A percentile compares a stretch with the other conserved stretches of the same genome.
phyloP scores from a whole-genome alignment of 192 early-diverging fungal genomes.

The Mycoemilia scoparia region DNA sequence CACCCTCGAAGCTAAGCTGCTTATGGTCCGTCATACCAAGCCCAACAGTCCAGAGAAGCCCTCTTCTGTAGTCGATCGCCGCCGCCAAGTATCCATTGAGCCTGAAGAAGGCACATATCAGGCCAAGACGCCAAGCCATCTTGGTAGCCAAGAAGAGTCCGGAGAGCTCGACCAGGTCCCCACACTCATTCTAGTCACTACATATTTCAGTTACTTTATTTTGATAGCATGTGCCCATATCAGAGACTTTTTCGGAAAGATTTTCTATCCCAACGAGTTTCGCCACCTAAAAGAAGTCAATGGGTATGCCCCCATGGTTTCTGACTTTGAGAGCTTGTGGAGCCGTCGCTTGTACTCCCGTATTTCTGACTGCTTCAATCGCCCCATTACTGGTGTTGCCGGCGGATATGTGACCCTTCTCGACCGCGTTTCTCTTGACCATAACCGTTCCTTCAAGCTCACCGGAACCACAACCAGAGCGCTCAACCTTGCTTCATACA shows the following conservation, averaged over 20 bases:
- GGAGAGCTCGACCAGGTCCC: conserved; percentile 37
- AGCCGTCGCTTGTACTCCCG: conserved; percentile 70
- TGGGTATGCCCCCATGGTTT: conserved; percentile 81
- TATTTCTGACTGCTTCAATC: conserved; percentile 86
- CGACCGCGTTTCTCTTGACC: conserved; percentile 71
- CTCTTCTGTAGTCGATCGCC: too few relatives aligned
- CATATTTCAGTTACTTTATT: conserved; percentile 87
- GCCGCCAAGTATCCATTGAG: too few relatives aligned
- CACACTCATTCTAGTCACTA: conserved; percentile 68
- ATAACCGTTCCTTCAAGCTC: conserved; percentile 67
- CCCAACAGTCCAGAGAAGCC: too few relatives aligned
- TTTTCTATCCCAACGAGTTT: conserved; percentile 52
- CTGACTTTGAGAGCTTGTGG: conserved; percentile 96
- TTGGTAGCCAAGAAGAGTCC: background rate
- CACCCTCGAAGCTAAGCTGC: too few relatives aligned
- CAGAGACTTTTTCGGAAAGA: conserved; percentile 78
- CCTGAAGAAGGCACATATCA: too few relatives aligned
- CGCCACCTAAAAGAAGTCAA: conserved; percentile 50
- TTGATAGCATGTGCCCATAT: conserved; percentile 85
- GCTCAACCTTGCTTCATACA: conserved; percentile 91
- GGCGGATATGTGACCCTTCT: conserved; percentile 70
- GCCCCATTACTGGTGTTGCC: conserved; percentile 84
- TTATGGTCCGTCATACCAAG: too few relatives aligned
- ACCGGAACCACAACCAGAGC: conserved; percentile 61
- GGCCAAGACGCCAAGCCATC: too few relatives aligned